Conservation (phyloP, 179 eudicot genomes). For the Vitellaria paradoxa region DNA sequence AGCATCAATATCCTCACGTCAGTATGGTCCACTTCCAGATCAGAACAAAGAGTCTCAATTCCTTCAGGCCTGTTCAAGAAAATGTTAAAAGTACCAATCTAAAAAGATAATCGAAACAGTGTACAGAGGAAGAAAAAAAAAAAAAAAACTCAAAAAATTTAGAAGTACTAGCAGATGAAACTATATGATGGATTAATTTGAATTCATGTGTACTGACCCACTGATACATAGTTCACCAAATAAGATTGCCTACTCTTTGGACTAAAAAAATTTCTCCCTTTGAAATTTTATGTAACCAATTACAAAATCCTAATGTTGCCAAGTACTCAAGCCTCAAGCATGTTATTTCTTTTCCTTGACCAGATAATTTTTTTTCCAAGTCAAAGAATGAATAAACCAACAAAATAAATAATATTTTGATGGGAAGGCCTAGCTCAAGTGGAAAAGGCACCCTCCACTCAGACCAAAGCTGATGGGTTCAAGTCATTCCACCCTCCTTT, state of each 20-base stretch:
- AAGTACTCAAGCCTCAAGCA: not conserved
- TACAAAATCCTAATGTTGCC: not conserved
- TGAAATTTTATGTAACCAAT: not conserved
- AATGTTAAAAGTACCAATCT: slow-evolving; percentile 6
- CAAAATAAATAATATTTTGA: not conserved
- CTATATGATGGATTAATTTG: not conserved
- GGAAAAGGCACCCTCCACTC: too few species aligned
- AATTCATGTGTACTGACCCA: not conserved
- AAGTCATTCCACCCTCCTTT: too few species aligned
- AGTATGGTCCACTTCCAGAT: slow-evolving; percentile 79
- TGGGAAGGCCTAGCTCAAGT: too few species aligned
- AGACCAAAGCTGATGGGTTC: too few species aligned
- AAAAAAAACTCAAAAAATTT: not conserved
- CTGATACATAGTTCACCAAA: not conserved
- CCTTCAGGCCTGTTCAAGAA: slow-evolving; percentile 77
- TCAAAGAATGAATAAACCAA: slow-evolving; percentile 5
- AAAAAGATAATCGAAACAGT: not conserved
- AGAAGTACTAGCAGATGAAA: not conserved
- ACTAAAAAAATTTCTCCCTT: not conserved
- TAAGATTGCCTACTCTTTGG: not conserved
- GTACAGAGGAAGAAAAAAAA: not conserved
- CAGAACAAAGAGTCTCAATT: slow-evolving; percentile 79
- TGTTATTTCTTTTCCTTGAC: not conserved
- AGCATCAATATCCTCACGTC: slow-evolving; percentile 89
- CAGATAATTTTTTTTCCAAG: not conserved